phyloP scores from a whole-genome alignment of 2,329 filamentous ascomycete genomes.

The Trichoderma sp. region DNA sequence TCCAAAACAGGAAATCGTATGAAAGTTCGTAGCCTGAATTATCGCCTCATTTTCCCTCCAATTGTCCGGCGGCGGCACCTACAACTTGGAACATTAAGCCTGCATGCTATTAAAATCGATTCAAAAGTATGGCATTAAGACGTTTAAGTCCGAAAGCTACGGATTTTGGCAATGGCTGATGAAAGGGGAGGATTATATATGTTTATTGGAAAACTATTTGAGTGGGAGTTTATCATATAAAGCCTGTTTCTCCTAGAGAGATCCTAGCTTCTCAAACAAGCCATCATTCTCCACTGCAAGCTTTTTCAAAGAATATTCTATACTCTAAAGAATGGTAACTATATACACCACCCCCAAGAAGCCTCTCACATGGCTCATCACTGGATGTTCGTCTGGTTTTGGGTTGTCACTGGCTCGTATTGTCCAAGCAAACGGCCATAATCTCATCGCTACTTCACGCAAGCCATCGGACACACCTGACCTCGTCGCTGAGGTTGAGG shows the following conservation, averaged over 20 bases:
- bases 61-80: background rate
- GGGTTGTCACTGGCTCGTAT: conserved; percentile 1
- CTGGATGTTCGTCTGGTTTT: conserved; percentile 7
- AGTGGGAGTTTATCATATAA: background rate
- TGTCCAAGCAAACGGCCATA: conserved; percentile 7
- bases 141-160: background rate
- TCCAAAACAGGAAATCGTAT: background rate
- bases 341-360: background rate
- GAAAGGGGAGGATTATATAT: background rate
- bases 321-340: background rate
- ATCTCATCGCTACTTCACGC: conserved; percentile 1
- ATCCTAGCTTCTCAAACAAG: background rate
- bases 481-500: background rate
- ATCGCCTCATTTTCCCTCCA: background rate
- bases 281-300: background rate
- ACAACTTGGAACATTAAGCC: background rate
- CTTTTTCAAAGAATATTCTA: background rate
- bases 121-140: background rate
- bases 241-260: background rate
- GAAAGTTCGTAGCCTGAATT: background rate
- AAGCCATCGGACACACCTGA: background rate
- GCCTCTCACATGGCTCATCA: conserved; percentile 5
- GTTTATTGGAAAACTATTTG: background rate
- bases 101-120: background rate
- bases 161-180: background rate